Evolutionary conservation across 805 yeast species (phyloP).

Genomic region (Brettanomyces custersianus): DNA sequence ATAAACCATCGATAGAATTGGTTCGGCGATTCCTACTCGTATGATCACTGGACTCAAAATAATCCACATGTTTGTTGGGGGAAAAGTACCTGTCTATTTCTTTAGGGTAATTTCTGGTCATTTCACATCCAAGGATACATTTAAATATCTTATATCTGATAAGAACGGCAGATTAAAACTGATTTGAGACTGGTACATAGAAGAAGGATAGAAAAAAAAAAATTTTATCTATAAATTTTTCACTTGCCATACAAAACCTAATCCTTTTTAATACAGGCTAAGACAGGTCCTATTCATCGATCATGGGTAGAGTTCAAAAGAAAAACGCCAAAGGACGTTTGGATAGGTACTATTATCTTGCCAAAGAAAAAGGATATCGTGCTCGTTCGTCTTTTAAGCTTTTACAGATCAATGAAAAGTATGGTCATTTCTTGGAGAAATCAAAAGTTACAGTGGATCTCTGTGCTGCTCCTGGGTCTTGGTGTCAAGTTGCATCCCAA

Average conservation of each 20-base stretch:
- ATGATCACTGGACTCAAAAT: slow-evolving; percentile 39
- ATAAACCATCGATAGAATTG: slow-evolving; percentile 36
- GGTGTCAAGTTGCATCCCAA: slow-evolving; percentile 98
- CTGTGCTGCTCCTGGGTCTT: slow-evolving; percentile 99
- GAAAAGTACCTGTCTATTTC: slow-evolving; percentile 42
- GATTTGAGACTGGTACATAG: too few species aligned
- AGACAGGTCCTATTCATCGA: too few species aligned
- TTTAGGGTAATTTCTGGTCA: slow-evolving; percentile 18
- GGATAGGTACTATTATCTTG: slow-evolving; percentile 91
- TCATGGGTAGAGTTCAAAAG: slow-evolving; percentile 72
- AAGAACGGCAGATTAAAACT: too few species aligned
- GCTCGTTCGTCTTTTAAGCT: slow-evolving; percentile 98
- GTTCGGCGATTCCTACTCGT: slow-evolving; percentile 41
- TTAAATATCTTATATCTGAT: too few species aligned
- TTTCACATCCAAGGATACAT: too few species aligned
- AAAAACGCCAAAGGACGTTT: slow-evolving; percentile 98
- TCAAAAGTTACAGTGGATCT: slow-evolving; percentile 94
- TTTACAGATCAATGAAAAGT: slow-evolving; percentile 91
- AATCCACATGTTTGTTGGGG: slow-evolving; percentile 49
- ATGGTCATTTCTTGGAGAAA: slow-evolving; percentile 88
- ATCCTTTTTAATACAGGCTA: too few species aligned
- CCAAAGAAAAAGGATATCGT: slow-evolving; percentile 96
- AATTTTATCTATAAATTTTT: too few species aligned
- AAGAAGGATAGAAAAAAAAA: too few species aligned
- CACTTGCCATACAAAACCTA: too few species aligned